Evolutionary conservation across 805 yeast species (phyloP).

Genomic region (Scheffersomyces lignosus): DNA sequence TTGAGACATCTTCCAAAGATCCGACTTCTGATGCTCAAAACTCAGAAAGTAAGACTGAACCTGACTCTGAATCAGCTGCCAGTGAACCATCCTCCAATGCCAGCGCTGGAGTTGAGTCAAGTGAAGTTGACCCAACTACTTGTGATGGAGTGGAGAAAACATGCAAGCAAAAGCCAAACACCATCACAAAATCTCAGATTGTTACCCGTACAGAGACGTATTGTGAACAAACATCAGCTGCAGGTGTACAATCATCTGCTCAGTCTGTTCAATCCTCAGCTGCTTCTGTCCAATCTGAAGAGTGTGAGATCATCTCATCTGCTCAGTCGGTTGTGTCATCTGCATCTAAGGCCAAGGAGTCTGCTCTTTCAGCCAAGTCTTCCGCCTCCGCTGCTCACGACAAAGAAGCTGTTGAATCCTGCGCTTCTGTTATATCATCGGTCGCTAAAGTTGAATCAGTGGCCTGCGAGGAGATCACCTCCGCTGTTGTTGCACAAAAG

Average conservation of each 20-base stretch:
- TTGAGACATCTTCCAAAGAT: not conserved
- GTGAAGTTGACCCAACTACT: not conserved
- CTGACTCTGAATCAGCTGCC: not conserved
- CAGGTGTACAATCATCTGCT: no score
- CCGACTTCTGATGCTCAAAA: not conserved
- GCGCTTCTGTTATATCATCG: slow-evolving; percentile 33
- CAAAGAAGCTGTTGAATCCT: not conserved
- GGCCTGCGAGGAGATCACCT: slow-evolving; percentile 48
- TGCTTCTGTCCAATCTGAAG: no score
- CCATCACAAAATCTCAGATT: no score
- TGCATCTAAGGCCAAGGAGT: no score
- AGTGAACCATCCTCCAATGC: slow-evolving; percentile 1
- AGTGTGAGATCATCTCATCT: no score
- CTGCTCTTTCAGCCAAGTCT: no score
- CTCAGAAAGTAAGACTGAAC: no score
- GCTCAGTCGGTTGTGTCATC: no score
- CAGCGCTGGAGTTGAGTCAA: not conserved
- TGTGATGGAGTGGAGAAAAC: not conserved
- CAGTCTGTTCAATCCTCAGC: no score
- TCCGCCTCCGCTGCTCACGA: slow-evolving; percentile 1
- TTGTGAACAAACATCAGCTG: no score
- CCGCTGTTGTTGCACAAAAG: slow-evolving; percentile 29
- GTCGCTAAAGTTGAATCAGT: slow-evolving; percentile 43
- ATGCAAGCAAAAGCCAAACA: not conserved
- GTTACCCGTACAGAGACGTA: no score